These are phyloP conservation scores for Hydnum rufescens DNA, from an alignment of 768 basidiomycete species.

Conservation along the genomic window DNA sequence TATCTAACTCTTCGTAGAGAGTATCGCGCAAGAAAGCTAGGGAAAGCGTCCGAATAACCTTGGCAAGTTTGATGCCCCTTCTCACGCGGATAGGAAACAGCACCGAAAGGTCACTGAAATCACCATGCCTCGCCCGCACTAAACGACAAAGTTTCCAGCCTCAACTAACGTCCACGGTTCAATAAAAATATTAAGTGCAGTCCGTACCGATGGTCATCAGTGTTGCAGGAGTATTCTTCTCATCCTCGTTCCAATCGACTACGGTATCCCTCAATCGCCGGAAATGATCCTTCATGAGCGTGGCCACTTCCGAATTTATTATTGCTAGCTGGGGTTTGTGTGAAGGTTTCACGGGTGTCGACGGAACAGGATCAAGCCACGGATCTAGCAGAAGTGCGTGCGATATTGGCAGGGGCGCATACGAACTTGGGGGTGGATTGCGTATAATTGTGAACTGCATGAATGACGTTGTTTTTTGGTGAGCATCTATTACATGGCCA, in stretches of 20 bases:
- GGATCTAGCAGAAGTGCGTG: constrained; percentile 56
- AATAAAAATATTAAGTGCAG: neutral
- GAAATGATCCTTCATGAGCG: constrained; percentile 63
- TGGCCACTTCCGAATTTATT: constrained; percentile 60
- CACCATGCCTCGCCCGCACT: constrained; percentile 8
- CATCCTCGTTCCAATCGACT: constrained; percentile 27
- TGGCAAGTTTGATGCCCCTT: constrained; percentile 1
- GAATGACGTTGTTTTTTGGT: no score
- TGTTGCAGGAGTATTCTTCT: neutral
- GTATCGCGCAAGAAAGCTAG: constrained; percentile 7
- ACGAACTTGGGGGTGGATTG: constrained; percentile 23
- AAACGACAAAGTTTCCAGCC: neutral
- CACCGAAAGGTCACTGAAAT: constrained; percentile 8
- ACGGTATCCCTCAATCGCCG: constrained; percentile 33
- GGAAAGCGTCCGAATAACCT: constrained; percentile 4
- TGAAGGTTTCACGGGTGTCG: constrained; percentile 19
- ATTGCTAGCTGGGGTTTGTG: constrained; percentile 29
- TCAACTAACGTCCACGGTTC: neutral
- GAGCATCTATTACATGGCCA: no score
- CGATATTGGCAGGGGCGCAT: constrained; percentile 31
- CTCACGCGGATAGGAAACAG: neutral
- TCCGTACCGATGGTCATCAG: constrained; percentile 10
- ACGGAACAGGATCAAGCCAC: constrained; percentile 60
- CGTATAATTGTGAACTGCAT: constrained; percentile 39
- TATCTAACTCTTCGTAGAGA: constrained; percentile 6